Evolutionary conservation across 2,329 filamentous ascomycete species (phyloP), one percentile per base, ranked within the genome.

Genomic region (Ophiostoma novo-ulmi): DNA sequence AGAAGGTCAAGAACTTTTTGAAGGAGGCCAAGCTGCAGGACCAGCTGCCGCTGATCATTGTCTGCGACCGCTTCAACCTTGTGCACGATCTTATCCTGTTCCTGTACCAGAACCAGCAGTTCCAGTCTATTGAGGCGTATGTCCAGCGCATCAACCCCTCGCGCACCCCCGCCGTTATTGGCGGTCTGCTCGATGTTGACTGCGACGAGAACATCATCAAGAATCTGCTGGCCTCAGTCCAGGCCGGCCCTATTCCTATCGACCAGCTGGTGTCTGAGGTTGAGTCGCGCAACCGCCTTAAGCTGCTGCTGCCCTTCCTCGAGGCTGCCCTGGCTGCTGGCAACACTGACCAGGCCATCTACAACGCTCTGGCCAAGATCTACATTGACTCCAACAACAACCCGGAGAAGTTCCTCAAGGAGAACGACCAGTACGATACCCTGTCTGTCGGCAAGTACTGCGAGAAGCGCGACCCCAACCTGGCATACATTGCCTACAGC

Each of bases 311-410:
- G 71, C 95, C 95, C 22, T 99, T 99, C 89, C 87, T 99, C 6
- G 96, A 99, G 84, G 89, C 91, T 71, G 97, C 93, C 11, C 84
- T 99, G 67, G 90, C 92, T 68, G 88, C 89, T 69, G 95, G 95
- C 64, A 97, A 97, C 82, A 91, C 97, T 80, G 94, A 99, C 80
- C 93, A 97, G 79, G 96, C 94, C 64, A 92, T 99, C 22, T 98
- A 91, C 85, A 98, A 99, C 75, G 96, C 95, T 7, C 86, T 99
- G 39, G 95, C 95, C 69, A 99, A 99, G 87, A 99, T 99, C 76
- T 99, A 99, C 82, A 99, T 99, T 71, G 95, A 99, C 81, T 93
- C 89, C 75, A 99, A 99, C 85, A 97, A 97, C 82, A 93, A 97
- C 79, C 95, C 95, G 0, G 95, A 99, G 85, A 92, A 92, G 78